These are phyloP conservation scores for Chloris gayana DNA, from an alignment of 176 grass and related monocot genomes.

Conservation along the genomic window DNA sequence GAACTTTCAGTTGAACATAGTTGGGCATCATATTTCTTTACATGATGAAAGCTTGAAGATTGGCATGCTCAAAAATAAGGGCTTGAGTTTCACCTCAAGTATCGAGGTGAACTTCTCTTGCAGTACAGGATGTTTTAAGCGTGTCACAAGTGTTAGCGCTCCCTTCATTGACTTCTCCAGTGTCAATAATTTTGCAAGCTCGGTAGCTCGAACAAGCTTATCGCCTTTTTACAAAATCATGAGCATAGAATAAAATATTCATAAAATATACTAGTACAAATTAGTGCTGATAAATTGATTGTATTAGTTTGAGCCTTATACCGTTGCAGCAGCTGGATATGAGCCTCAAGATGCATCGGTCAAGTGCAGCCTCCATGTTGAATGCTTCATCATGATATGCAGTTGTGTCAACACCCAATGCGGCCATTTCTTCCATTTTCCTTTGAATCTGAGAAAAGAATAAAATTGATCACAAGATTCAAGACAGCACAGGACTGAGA, in stretches of 20 bases:
- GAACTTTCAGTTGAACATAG: constrained; percentile 23
- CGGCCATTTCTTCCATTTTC: constrained; percentile 64
- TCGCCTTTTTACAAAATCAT: constrained; percentile 59
- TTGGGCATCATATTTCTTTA: not conserved
- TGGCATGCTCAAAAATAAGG: constrained; percentile 17
- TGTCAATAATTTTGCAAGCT: constrained; percentile 75
- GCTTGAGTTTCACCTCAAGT: constrained; percentile 62
- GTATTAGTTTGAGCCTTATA: constrained; percentile 47
- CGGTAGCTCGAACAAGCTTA: constrained; percentile 82
- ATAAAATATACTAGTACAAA: constrained; percentile 25
- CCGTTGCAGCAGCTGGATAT: constrained; percentile 94
- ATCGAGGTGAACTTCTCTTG: constrained; percentile 85
- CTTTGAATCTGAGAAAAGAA: constrained; percentile 63
- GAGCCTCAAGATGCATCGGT: constrained; percentile 88
- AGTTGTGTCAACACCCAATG: constrained; percentile 57
- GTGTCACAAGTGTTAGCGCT: constrained; percentile 85
- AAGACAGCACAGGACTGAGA: constrained; percentile 4
- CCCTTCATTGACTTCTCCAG: constrained; percentile 92
- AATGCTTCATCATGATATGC: constrained; percentile 83
- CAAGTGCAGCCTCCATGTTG: constrained; percentile 78
- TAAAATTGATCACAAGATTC: constrained; percentile 36
- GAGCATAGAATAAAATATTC: constrained; percentile 15
- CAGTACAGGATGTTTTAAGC: constrained; percentile 82
- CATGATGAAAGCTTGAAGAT: constrained; percentile 11
- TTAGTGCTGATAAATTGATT: constrained; percentile 1